phyloP scores from a whole-genome alignment of 495 filamentous ascomycete species.

The Parathielavia appendiculata region DNA sequence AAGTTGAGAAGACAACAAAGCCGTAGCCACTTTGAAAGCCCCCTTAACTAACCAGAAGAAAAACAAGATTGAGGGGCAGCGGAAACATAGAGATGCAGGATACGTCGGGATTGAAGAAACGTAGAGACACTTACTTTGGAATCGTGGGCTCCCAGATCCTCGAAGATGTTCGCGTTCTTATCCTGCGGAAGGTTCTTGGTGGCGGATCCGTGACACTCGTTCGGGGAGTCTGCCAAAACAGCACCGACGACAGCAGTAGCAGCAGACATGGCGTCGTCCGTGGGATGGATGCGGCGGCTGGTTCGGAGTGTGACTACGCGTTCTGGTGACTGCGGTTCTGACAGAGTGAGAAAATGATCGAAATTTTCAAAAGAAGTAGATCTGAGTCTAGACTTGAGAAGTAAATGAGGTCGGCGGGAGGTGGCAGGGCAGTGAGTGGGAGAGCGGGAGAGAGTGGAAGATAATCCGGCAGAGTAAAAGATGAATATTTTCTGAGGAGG shows the following conservation, averaged over 20 bases:
- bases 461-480: no score
- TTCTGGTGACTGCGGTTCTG: constrained; percentile 3
- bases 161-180: constrained; percentile 38
- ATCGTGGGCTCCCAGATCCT: constrained; percentile 15
- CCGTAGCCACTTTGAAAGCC: neutral
- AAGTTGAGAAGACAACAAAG: neutral
- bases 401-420: constrained; percentile 9
- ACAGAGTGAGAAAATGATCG: constrained; percentile 27
- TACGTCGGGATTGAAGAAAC: neutral
- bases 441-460: neutral
- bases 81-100: no score
- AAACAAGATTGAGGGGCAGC: no score
- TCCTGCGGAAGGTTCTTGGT: constrained; percentile 37
- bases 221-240: constrained; percentile 46
- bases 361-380: constrained; percentile 31
- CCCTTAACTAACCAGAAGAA: no score
- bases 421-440: constrained; percentile 8
- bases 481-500: no score
- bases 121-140: constrained; percentile 15
- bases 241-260: constrained; percentile 26
- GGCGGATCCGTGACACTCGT: constrained; percentile 35
- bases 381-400: constrained; percentile 11
- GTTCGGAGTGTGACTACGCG: constrained; percentile 3
- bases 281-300: neutral
- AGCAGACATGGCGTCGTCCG: constrained; percentile 42